A percentile compares a stretch with the other conserved stretches of the same genome.
phyloP scores from a whole-genome alignment of 805 yeast genomes.

The Sungouiella blattae region DNA sequence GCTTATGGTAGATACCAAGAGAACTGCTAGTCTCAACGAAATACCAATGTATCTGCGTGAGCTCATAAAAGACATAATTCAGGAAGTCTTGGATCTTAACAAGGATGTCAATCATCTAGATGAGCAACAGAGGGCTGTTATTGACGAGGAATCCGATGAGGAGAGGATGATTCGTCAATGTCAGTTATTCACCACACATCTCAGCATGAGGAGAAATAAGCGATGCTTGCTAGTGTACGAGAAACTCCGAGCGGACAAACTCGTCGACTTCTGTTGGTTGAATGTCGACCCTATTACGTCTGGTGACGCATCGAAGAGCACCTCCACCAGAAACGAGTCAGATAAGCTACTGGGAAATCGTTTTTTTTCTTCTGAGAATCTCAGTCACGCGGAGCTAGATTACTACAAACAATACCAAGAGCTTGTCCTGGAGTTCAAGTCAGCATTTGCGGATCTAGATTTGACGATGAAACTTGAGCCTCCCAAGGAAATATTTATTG shows the following conservation, averaged over 20 bases:
- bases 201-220: conserved; percentile 84
- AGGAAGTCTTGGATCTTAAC: conserved; percentile 67
- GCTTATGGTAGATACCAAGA: conserved; percentile 78
- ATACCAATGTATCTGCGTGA: conserved; percentile 74
- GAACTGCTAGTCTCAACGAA: conserved; percentile 62
- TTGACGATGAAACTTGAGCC: conserved; percentile 87
- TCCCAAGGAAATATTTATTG: conserved; percentile 87
- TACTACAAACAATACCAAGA: conserved; percentile 71
- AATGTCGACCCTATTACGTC: conserved; percentile 47
- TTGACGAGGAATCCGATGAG: conserved; percentile 12
- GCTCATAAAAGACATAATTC: conserved; percentile 60
- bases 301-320: conserved; percentile 4
- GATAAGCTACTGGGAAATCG: too few relatives aligned
- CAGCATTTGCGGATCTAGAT: conserved; percentile 78
- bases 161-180: conserved; percentile 51
- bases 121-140: conserved; percentile 19
- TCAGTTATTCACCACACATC: conserved; percentile 63
- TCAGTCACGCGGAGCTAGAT: conserved; percentile 77
- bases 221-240: conserved; percentile 86
- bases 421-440: conserved; percentile 69
- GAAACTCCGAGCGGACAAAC: conserved; percentile 59
- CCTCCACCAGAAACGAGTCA: background rate
- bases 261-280: conserved; percentile 72
- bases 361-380: conserved; percentile 39
- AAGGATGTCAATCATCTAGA: conserved; percentile 51